Conservation (phyloP, 2,329 filamentous ascomycete species). For the Paraphaeosphaeria minitans region DNA sequence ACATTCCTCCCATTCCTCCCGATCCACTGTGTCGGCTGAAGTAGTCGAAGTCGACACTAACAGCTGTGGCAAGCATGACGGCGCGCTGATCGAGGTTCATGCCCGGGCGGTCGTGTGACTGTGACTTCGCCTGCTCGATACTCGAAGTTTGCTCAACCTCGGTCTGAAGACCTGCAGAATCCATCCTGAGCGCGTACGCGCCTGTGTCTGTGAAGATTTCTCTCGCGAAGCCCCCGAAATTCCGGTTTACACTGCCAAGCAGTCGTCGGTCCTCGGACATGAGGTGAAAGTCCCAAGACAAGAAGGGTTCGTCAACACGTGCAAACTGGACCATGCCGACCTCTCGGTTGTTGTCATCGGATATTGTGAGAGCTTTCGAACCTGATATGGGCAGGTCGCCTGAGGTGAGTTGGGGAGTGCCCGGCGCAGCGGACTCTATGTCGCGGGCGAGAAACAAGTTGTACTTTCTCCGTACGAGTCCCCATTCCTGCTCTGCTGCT, state of each 20-base stretch:
- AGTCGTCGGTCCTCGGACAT: constrained; percentile 55
- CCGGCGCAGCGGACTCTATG: constrained; percentile 44
- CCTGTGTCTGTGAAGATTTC: constrained; percentile 71
- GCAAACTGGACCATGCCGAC: constrained; percentile 65
- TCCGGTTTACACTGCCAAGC: constrained; percentile 67
- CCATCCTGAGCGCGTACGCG: constrained; percentile 68
- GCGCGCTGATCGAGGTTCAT: constrained; percentile 71
- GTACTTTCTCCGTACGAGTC: constrained; percentile 66
- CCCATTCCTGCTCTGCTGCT: constrained; percentile 68
- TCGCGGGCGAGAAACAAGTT: constrained; percentile 65
- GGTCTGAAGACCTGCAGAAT: constrained; percentile 56
- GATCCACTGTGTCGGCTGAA: constrained; percentile 64
- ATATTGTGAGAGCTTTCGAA: constrained; percentile 53
- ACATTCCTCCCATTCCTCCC: constrained; percentile 43
- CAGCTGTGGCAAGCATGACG: constrained; percentile 69
- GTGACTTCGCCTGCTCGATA: constrained; percentile 33
- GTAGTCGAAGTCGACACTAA: constrained; percentile 70
- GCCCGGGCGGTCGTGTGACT: constrained; percentile 44
- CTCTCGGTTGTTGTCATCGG: constrained; percentile 40
- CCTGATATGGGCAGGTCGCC: constrained; percentile 56
- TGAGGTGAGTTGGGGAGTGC: constrained; percentile 49
- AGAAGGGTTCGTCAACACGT: constrained; percentile 65
- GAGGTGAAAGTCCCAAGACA: constrained; percentile 69
- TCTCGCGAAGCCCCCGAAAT: constrained; percentile 66
- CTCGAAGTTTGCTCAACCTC: constrained; percentile 48